These are phyloP conservation scores for Ascochyta viciae-villosae DNA, from an alignment of 2,329 filamentous ascomycete genomes.

Conservation along the genomic window DNA sequence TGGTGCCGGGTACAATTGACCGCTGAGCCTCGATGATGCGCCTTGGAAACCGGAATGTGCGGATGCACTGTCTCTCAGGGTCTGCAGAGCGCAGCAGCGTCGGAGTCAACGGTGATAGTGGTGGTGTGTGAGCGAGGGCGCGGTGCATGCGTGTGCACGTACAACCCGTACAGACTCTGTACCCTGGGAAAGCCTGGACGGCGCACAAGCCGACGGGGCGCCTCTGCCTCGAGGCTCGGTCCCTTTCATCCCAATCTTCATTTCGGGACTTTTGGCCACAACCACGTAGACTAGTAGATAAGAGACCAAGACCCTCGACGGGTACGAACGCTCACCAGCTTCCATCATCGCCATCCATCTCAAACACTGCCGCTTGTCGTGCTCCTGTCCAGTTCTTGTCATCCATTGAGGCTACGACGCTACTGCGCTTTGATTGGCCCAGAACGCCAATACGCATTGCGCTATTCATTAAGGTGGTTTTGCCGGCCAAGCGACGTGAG, in stretches of 20 bases:
- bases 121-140: slow-evolving; percentile 7
- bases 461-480: slow-evolving; percentile 28
- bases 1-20: slow-evolving; percentile 1
- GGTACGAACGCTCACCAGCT: background rate
- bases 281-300: slow-evolving; percentile 12
- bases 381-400: slow-evolving; percentile 6
- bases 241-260: slow-evolving; percentile 11
- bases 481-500: slow-evolving; percentile 26
- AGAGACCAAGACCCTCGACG: slow-evolving; percentile 3
- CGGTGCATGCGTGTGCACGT: slow-evolving; percentile 7
- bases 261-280: slow-evolving; percentile 6
- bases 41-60: slow-evolving; percentile 5
- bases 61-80: slow-evolving; percentile 1
- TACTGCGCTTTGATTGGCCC: slow-evolving; percentile 12
- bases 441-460: slow-evolving; percentile 25
- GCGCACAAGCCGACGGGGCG: slow-evolving; percentile 3
- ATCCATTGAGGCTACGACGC: slow-evolving; percentile 7
- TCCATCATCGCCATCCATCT: background rate
- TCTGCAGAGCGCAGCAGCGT: background rate
- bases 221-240: slow-evolving; percentile 4
- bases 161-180: slow-evolving; percentile 5
- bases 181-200: background rate
- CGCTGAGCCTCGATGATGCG: slow-evolving; percentile 4
- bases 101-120: background rate
- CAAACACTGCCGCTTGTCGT: background rate